These are phyloP conservation scores for Pyrus communis DNA, from an alignment of 306 rosid genomes.

Conservation along the genomic window DNA sequence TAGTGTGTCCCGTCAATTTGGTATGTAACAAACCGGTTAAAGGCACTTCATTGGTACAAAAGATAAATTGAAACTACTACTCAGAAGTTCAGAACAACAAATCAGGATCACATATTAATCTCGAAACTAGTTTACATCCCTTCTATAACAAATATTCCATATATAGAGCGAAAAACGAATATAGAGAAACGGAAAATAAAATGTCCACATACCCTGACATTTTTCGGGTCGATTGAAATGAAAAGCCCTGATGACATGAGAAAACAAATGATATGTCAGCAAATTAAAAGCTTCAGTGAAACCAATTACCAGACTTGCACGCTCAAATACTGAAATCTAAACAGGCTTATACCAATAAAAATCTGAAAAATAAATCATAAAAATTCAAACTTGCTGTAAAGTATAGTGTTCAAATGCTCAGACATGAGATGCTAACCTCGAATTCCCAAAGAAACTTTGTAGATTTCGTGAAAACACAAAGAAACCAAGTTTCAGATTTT, in stretches of 20 bases:
- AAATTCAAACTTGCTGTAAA: background rate
- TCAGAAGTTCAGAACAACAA: background rate
- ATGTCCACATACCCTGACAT: slow-evolving; percentile 16
- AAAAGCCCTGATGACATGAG: slow-evolving; percentile 4
- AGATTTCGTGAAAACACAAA: background rate
- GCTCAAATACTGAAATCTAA: background rate
- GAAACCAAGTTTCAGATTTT: background rate
- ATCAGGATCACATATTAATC: background rate
- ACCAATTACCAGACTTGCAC: background rate
- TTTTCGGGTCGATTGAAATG: background rate
- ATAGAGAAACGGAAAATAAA: background rate
- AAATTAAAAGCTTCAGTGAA: background rate
- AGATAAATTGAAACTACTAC: background rate
- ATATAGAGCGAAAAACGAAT: background rate
- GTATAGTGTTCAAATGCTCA: background rate
- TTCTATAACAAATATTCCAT: background rate
- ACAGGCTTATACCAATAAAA: background rate
- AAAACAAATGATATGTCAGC: background rate
- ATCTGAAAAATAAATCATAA: background rate
- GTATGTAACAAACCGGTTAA: background rate
- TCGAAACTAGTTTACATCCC: background rate
- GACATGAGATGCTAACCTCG: background rate
- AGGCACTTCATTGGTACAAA: background rate
- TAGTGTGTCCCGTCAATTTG: background rate
- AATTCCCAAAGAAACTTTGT: background rate